Percentiles rank a stretch among this genome's conserved stretches.
phyloP scores from a whole-genome alignment of 805 yeast genomes.

The Clavispora phyllophila region DNA sequence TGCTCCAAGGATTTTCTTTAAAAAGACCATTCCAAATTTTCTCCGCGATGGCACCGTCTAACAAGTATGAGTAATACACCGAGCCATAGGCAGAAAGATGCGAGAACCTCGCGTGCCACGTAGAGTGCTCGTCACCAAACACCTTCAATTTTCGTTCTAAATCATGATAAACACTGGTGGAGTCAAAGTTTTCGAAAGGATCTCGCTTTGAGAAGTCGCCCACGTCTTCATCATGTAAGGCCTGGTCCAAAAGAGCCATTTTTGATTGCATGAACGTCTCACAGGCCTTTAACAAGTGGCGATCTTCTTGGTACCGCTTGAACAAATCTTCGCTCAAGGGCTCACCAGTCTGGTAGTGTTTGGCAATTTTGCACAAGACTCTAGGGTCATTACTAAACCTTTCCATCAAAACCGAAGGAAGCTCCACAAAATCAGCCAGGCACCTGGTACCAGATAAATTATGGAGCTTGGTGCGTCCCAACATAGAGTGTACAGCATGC shows the following conservation, averaged over 20 bases:
- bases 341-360: conserved; percentile 63
- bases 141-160: conserved; percentile 56
- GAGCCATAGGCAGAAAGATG: conserved; percentile 93
- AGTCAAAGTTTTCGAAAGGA: conserved; percentile 28
- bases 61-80: conserved; percentile 83
- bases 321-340: conserved; percentile 49
- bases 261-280: conserved; percentile 84
- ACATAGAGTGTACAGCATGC: conserved; percentile 96
- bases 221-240: conserved; percentile 49
- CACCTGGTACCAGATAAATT: conserved; percentile 94
- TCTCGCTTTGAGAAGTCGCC: conserved; percentile 24
- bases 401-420: conserved; percentile 96
- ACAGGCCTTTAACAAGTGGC: conserved; percentile 52
- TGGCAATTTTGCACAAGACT: conserved; percentile 68
- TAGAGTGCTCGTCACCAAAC: conserved; percentile 63
- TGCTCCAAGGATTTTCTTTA: conserved; percentile 60
- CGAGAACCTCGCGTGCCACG: conserved; percentile 93
- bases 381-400: conserved; percentile 79
- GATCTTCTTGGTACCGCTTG: conserved; percentile 46
- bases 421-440: conserved; percentile 92
- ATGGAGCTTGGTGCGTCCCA: conserved; percentile 85
- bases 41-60: conserved; percentile 90
- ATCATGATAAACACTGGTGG: conserved; percentile 59
- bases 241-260: conserved; percentile 86
- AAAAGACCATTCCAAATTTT: conserved; percentile 77